These are phyloP conservation scores for Clitopilus hobsonii DNA, from an alignment of 768 basidiomycete genomes.

Conservation along the genomic window DNA sequence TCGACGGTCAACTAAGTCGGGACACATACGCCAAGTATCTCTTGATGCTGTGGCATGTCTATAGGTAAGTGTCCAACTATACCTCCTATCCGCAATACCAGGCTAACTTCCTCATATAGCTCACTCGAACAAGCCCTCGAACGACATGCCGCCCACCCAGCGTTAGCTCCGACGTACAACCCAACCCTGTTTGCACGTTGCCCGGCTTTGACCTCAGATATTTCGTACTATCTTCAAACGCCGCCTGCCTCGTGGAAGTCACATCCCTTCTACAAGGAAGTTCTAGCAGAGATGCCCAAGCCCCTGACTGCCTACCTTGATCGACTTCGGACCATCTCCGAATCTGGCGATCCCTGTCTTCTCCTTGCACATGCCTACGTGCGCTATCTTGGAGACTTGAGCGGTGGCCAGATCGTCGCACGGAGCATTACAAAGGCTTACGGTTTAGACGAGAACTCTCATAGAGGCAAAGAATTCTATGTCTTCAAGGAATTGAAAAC, in stretches of 20 bases:
- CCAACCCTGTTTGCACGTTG: conserved; percentile 62
- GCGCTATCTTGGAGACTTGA: conserved; percentile 76
- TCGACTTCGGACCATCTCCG: conserved; percentile 45
- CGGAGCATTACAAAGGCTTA: conserved; percentile 62
- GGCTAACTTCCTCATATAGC: conserved; percentile 28
- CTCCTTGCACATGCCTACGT: conserved; percentile 79
- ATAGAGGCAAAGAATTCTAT: conserved; percentile 61
- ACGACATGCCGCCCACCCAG: conserved; percentile 54
- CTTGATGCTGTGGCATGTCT: conserved; percentile 77
- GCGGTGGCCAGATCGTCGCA: conserved; percentile 70
- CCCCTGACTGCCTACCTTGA: conserved; percentile 47
- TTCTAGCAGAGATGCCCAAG: conserved; percentile 40
- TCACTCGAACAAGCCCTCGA: conserved; percentile 53
- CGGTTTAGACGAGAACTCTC: conserved; percentile 44
- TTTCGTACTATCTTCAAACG: conserved; percentile 51
- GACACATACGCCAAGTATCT: conserved; percentile 67
- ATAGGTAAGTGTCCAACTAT: conserved; percentile 45
- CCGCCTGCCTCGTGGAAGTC: conserved; percentile 47
- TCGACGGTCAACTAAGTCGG: conserved; percentile 52
- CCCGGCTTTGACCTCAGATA: conserved; percentile 58
- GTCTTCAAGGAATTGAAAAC: conserved; percentile 55
- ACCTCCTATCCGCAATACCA: background rate
- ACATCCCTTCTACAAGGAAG: conserved; percentile 46
- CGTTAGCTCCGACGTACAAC: conserved; percentile 66
- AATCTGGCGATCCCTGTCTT: conserved; percentile 37